These are phyloP conservation scores for Tricholoma matsutake DNA, from an alignment of 768 basidiomycete genomes.

Conservation along the genomic window DNA sequence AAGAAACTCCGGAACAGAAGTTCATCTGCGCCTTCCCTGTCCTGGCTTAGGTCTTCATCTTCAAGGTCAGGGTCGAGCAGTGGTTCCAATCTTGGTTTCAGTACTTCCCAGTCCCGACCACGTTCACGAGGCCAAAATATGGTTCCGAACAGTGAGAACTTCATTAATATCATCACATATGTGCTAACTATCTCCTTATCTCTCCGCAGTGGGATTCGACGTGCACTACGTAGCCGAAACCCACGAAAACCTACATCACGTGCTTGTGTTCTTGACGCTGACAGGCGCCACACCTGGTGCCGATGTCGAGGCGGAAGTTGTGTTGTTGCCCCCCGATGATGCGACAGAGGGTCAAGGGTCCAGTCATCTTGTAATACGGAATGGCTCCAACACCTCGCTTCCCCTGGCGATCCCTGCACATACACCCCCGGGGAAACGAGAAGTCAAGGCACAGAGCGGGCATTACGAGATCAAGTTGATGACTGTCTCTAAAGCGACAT, in stretches of 20 bases:
- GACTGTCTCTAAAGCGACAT: slow-evolving; percentile 26
- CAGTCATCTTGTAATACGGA: slow-evolving; percentile 61
- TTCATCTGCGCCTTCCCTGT: slow-evolving; percentile 56
- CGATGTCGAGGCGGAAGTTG: slow-evolving; percentile 65
- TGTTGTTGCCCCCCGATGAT: slow-evolving; percentile 41
- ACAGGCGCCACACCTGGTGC: slow-evolving; percentile 44
- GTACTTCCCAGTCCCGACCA: slow-evolving; percentile 15
- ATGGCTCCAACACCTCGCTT: slow-evolving; percentile 53
- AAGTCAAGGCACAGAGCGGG: slow-evolving; percentile 49
- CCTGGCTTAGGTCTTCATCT: slow-evolving; percentile 49
- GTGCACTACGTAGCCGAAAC: slow-evolving; percentile 64
- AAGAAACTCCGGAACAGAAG: slow-evolving; percentile 47
- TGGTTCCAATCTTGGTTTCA: not conserved
- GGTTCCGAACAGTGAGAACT: slow-evolving; percentile 17
- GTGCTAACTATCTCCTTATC: not conserved
- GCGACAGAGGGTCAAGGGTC: slow-evolving; percentile 35
- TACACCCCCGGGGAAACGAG: slow-evolving; percentile 57
- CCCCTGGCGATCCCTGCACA: slow-evolving; percentile 56
- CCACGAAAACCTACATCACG: slow-evolving; percentile 80
- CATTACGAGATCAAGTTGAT: slow-evolving; percentile 75
- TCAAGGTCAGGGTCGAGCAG: slow-evolving; percentile 19
- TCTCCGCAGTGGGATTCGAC: slow-evolving; percentile 35
- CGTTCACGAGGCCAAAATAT: slow-evolving; percentile 15
- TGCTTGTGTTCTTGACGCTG: slow-evolving; percentile 71
- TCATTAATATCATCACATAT: not conserved